These are phyloP conservation scores for Penicillium desertorum DNA, from an alignment of 495 filamentous ascomycete genomes.

Conservation along the genomic window DNA sequence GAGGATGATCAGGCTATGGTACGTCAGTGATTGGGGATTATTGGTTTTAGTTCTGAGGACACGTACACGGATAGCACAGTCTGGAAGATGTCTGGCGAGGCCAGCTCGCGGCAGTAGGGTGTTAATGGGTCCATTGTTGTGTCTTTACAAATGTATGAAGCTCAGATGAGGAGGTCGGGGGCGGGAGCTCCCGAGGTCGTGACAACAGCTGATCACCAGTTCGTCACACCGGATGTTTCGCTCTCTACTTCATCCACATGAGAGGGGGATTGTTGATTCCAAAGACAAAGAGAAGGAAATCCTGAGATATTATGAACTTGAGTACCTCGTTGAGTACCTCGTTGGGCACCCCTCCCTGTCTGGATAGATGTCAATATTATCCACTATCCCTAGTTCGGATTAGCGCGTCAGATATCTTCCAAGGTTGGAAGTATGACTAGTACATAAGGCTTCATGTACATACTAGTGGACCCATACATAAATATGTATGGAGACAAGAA, in stretches of 20 bases:
- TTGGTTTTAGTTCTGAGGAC: background rate
- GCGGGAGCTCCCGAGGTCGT: background rate
- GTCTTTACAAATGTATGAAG: slow-evolving; percentile 21
- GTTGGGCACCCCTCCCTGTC: background rate
- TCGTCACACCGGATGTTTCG: background rate
- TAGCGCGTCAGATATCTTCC: background rate
- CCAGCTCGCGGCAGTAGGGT: slow-evolving; percentile 41
- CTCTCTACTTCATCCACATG: background rate
- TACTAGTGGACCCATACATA: too few relatives aligned
- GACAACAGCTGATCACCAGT: slow-evolving; percentile 1
- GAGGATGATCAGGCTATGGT: slow-evolving; percentile 71
- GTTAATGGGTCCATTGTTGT: slow-evolving; percentile 29
- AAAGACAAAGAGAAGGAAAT: background rate
- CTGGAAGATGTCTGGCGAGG: slow-evolving; percentile 55
- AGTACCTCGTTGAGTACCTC: background rate
- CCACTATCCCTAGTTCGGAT: background rate
- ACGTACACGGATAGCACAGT: slow-evolving; percentile 61
- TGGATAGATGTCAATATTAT: background rate
- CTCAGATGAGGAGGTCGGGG: slow-evolving; percentile 12
- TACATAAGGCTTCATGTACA: background rate
- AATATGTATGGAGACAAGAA: background rate
- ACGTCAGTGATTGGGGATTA: slow-evolving; percentile 7
- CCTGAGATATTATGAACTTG: background rate
- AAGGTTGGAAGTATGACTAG: background rate
- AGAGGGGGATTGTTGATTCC: background rate